These are phyloP conservation scores for Backusella australiensis DNA, from an alignment of 192 early-diverging fungal genomes.

Conservation along the genomic window DNA sequence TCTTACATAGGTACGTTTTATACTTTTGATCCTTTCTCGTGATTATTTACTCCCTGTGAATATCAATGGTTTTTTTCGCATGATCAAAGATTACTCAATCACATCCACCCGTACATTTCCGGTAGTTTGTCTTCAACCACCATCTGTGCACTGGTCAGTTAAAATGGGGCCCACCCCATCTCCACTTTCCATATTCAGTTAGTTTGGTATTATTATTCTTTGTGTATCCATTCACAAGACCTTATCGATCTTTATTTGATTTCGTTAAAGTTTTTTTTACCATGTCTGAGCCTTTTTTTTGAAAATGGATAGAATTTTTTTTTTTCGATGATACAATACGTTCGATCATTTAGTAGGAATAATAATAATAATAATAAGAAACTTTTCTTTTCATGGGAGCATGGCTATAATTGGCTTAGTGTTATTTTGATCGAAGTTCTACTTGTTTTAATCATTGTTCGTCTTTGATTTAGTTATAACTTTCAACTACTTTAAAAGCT, in stretches of 20 bases:
- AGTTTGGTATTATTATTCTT: neutral
- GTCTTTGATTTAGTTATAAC: neutral
- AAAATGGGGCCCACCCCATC: slow-evolving; percentile 6
- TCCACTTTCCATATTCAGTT: slow-evolving; percentile 7
- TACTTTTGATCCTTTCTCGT: neutral
- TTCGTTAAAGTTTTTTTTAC: neutral
- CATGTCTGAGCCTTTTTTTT: neutral
- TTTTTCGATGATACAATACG: neutral
- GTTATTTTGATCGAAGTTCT: neutral
- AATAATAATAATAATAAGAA: neutral
- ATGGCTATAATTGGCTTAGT: neutral
- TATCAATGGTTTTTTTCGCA: slow-evolving; percentile 9
- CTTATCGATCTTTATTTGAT: slow-evolving; percentile 13
- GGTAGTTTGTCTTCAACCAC: neutral
- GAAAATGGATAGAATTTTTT: neutral
- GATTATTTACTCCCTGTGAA: slow-evolving; percentile 6
- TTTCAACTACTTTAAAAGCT: neutral
- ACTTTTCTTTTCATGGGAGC: neutral
- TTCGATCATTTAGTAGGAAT: neutral
- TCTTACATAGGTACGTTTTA: neutral
- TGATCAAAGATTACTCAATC: neutral
- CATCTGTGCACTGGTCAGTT: slow-evolving; percentile 4
- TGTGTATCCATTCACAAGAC: slow-evolving; percentile 12
- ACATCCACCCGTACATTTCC: neutral
- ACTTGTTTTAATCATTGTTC: neutral